Conservation (phyloP, 2,329 filamentous ascomycete species). For the Lecanicillium sp. region DNA sequence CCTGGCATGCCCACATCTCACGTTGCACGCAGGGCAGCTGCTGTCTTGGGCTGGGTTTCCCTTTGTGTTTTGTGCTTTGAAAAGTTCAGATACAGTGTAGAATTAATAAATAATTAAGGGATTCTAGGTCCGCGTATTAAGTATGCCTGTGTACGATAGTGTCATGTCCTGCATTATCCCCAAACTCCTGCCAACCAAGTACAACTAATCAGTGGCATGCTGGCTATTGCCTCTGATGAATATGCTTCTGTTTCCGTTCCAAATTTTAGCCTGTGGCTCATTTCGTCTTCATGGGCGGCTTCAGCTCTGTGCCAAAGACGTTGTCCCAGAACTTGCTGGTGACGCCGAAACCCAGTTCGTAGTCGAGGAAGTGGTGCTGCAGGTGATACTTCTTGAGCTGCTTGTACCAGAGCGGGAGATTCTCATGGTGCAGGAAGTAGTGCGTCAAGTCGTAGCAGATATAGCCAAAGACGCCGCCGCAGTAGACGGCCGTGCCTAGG, state of each 20-base stretch:
- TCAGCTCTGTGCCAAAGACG: slow-evolving; percentile 82
- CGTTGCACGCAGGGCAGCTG: no score
- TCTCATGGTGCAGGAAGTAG: slow-evolving; percentile 96
- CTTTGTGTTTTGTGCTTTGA: no score
- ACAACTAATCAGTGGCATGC: no score
- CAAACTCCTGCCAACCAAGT: no score
- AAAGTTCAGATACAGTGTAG: no score
- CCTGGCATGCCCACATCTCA: no score
- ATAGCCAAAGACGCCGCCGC: slow-evolving; percentile 90
- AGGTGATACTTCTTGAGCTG: slow-evolving; percentile 96
- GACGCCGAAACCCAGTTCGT: slow-evolving; percentile 94
- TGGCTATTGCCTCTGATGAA: no score
- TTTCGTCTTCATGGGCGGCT: slow-evolving; percentile 24
- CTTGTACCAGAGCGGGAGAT: slow-evolving; percentile 83
- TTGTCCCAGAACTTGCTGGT: slow-evolving; percentile 94
- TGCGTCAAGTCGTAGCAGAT: slow-evolving; percentile 95
- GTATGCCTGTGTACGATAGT: no score
- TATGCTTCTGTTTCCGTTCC: neutral
- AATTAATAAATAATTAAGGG: no score
- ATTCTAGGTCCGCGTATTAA: no score
- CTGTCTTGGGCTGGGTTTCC: no score
- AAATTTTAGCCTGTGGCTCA: slow-evolving; percentile 11
- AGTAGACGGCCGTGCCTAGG: slow-evolving; percentile 69
- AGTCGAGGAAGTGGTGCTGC: slow-evolving; percentile 95
- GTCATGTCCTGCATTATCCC: no score